phyloP scores from a whole-genome alignment of 805 yeast genomes.

The Sugiyamaella boreocaroliniensis region DNA sequence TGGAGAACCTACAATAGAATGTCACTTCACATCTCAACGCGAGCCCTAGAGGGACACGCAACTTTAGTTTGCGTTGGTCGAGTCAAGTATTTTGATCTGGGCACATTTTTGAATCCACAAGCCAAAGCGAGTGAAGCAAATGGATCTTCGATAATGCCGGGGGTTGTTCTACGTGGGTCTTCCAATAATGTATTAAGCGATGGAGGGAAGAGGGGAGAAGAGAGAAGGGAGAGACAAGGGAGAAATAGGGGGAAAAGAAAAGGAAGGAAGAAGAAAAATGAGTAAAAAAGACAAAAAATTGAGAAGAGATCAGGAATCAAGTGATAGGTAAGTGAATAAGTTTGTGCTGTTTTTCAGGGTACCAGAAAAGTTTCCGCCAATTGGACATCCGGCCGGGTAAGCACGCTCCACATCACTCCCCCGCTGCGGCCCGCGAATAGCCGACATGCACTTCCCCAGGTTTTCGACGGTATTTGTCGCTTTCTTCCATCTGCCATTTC shows the following conservation, averaged over 20 bases:
- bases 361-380: too few relatives aligned
- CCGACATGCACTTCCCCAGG: background rate
- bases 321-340: too few relatives aligned
- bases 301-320: too few relatives aligned
- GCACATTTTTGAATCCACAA: slow-evolving; percentile 5
- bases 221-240: too few relatives aligned
- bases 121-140: background rate
- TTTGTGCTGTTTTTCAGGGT: too few relatives aligned
- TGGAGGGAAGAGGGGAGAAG: too few relatives aligned
- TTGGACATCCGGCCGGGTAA: background rate
- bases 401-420: background rate
- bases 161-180: background rate
- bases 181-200: too few relatives aligned
- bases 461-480: background rate
- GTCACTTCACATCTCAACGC: background rate
- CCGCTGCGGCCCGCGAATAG: background rate
- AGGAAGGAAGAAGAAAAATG: too few relatives aligned
- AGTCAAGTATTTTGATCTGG: background rate
- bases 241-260: too few relatives aligned
- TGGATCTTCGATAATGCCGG: slow-evolving; percentile 3
- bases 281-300: too few relatives aligned
- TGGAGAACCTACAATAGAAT: background rate
- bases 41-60: background rate
- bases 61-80: background rate
- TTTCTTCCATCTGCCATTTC: background rate